These are phyloP conservation scores for Termitomyces eurrhizus DNA, from an alignment of 768 basidiomycete species.

Conservation along the genomic window DNA sequence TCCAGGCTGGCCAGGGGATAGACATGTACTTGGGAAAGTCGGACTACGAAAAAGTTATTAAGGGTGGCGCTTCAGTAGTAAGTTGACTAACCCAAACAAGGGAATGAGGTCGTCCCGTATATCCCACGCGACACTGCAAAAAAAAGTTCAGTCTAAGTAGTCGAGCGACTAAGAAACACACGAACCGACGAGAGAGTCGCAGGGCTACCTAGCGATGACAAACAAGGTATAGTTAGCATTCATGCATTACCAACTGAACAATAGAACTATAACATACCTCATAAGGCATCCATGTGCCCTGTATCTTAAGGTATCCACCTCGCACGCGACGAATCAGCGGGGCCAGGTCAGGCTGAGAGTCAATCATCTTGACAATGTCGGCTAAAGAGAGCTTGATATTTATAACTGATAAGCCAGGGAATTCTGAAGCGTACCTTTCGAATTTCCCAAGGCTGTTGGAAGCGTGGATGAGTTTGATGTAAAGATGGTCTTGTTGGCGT, in stretches of 20 bases:
- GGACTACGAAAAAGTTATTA: conserved; percentile 36
- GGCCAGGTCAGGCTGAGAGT: conserved; percentile 85
- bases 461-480: conserved; percentile 11
- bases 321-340: conserved; percentile 79
- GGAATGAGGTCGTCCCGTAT: conserved; percentile 84
- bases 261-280: conserved; percentile 45
- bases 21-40: conserved; percentile 77
- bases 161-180: conserved; percentile 19
- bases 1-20: conserved; percentile 82
- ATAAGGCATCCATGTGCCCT: conserved; percentile 94
- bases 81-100: conserved; percentile 68
- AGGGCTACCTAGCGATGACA: conserved; percentile 59
- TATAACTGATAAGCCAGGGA: neutral
- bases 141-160: conserved; percentile 7
- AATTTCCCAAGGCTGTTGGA: conserved; percentile 71
- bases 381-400: conserved; percentile 40
- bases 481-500: neutral
- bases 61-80: neutral
- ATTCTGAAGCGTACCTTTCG: conserved; percentile 57
- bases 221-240: conserved; percentile 1
- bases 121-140: conserved; percentile 75
- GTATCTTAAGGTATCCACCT: conserved; percentile 87
- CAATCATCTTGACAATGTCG: conserved; percentile 91
- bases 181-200: conserved; percentile 73
- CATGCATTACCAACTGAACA: neutral